Evolutionary conservation across 305 asterid genomes (phyloP).

Genomic region (Petunia hybrid): DNA sequence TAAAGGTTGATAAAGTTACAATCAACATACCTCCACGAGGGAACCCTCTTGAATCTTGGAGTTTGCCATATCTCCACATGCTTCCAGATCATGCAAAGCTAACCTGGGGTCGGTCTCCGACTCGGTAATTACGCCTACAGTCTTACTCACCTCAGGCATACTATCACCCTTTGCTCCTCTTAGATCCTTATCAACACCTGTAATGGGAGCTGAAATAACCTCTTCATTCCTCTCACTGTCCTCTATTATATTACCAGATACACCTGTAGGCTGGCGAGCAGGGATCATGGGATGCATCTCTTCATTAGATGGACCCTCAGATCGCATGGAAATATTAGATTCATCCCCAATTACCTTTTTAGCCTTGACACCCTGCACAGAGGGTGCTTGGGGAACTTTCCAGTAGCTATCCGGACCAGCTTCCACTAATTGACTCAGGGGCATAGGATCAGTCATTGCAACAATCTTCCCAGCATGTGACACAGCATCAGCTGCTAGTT

Average conservation of each 20-base stretch:
- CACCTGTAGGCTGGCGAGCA: constrained; percentile 47
- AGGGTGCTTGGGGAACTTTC: constrained; percentile 52
- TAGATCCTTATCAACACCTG: constrained; percentile 49
- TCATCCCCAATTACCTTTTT: constrained; percentile 43
- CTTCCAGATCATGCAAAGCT: constrained; percentile 33
- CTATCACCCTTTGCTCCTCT: constrained; percentile 51
- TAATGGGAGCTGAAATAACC: constrained; percentile 42
- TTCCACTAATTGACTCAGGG: constrained; percentile 70
- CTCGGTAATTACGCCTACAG: constrained; percentile 47
- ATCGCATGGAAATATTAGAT: constrained; percentile 41
- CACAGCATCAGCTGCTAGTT: constrained; percentile 96
- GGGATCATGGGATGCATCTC: constrained; percentile 42
- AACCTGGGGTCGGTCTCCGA: constrained; percentile 48
- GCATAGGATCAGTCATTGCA: constrained; percentile 79
- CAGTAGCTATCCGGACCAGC: constrained; percentile 82
- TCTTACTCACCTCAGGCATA: constrained; percentile 49
- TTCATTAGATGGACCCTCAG: constrained; percentile 49
- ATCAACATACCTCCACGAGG: constrained; percentile 76
- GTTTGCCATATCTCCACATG: constrained; percentile 40
- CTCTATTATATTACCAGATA: constrained; percentile 45
- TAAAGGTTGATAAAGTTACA: constrained; percentile 15
- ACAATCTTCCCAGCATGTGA: constrained; percentile 95
- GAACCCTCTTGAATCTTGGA: constrained; percentile 66
- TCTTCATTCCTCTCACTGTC: constrained; percentile 49
- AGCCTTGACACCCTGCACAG: constrained; percentile 45